A percentile compares a stretch with the other conserved stretches of the same genome.
phyloP scores from a whole-genome alignment of 2,329 filamentous ascomycete species.

The Sclerotinia minor region DNA sequence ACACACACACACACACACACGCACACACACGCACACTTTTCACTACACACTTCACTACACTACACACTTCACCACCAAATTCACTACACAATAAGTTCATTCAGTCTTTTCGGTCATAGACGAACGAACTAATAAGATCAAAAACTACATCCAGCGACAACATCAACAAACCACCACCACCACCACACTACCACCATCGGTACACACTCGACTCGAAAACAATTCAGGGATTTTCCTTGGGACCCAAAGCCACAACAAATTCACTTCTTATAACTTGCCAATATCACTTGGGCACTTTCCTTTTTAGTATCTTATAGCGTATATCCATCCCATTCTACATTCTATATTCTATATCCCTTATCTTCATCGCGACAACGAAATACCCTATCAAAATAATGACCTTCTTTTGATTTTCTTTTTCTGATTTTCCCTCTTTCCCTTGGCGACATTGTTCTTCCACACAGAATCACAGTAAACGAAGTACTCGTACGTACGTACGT shows the following conservation, averaged over 20 bases:
- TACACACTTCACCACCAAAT: background rate
- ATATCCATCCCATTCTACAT: background rate
- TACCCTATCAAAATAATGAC: background rate
- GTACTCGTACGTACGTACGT: background rate
- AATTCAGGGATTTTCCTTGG: constrained; percentile 1
- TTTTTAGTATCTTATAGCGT: constrained; percentile 1
- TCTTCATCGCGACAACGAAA: background rate
- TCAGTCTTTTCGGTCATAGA: constrained; percentile 2
- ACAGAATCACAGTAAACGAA: constrained; percentile 1
- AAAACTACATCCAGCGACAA: background rate
- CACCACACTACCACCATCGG: too few relatives aligned
- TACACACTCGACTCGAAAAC: background rate
- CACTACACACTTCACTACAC: background rate
- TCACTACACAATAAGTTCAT: background rate
- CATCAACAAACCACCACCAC: background rate
- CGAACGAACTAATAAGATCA: background rate
- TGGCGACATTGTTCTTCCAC: constrained; percentile 1
- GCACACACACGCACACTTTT: background rate
- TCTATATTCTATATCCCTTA: background rate
- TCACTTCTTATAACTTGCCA: background rate
- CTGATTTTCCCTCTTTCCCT: background rate
- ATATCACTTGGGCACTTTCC: background rate
- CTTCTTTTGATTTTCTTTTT: constrained; percentile 10
- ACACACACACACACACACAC: too few relatives aligned
- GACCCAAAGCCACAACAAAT: background rate